Base-by-base conservation (phyloP, 1,284 basidiomycete genomes). In the Phellopilus nigrolimitatus region DNA sequence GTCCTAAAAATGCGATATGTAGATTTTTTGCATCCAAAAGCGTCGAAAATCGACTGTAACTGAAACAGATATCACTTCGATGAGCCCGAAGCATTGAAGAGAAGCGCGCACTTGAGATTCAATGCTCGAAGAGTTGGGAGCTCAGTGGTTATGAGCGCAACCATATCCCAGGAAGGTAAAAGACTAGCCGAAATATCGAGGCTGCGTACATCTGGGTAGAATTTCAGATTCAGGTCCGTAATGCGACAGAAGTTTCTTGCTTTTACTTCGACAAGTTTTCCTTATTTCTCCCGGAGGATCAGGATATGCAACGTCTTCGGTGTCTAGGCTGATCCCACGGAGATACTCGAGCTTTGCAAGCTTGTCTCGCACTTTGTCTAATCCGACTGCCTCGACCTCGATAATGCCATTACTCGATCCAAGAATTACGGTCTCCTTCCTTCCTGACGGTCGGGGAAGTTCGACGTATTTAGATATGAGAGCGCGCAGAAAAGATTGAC, bases 161-260 rank as follows among this genome's bases (percentile, higher is more conserved):
- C 71, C 7, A 75, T 70, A 22, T 80, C 70, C 91, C 95, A 95
- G 42, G 68, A 73, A 2, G 84, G 66, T 5, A 98, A 59, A 12
- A 98, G 74, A 62, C 79, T 94, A 34, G 74, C 73, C 10, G 93
- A 94, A 21, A 99, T 71, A 67, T 98, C 88, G 25, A 99, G 73
- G 15, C 80, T 82, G 6, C 78, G 77, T 22, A 97, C 74, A 60
- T 79, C 93, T 95, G 65, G 8, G 40, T 48, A 61, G 44, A 59
- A 54, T 49, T 65, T 48, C 19, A 59, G 36, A 7, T 6, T 12
- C 19, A 48, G 47, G 36, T 51, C 45, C 10, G 44, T 15, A 25
- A 51, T n/a, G n/a, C n/a, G n/a, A n/a, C n/a, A 24, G 34, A 21
- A 24, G 56, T 17, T 34, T 24, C 39, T 27, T n/a, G 9, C 22